Conservation (phyloP, 108 stramenopile species). For the Cyclotella baltica region DNA sequence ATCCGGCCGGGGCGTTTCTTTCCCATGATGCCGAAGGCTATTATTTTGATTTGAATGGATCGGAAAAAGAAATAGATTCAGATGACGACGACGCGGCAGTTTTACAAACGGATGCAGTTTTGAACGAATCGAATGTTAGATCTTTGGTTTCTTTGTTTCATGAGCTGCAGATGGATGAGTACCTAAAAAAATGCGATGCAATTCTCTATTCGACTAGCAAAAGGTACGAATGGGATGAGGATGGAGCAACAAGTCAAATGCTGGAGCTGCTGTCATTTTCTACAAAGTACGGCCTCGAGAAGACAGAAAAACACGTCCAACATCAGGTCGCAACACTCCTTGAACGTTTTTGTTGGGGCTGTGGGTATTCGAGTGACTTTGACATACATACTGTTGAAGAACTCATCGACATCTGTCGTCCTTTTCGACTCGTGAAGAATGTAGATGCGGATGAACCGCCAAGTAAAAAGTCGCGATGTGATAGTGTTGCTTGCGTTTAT, state of each 20-base stretch:
- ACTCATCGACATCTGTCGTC: neutral
- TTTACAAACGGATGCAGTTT: neutral
- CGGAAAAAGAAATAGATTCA: neutral
- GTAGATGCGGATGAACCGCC: neutral
- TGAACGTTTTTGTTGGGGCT: neutral
- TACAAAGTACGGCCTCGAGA: neutral
- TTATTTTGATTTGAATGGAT: neutral
- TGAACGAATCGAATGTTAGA: neutral
- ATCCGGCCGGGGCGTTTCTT: neutral
- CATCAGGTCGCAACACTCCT: neutral
- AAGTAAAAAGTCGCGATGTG: neutral
- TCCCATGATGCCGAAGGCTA: neutral
- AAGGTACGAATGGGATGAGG: neutral
- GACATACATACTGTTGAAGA: neutral
- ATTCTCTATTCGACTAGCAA: neutral
- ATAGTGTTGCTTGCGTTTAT: neutral
- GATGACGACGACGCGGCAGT: neutral
- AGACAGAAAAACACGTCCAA: neutral
- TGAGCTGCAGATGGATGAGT: neutral
- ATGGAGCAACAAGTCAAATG: neutral
- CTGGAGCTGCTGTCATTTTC: neutral
- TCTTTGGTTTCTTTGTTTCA: neutral
- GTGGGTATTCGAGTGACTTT: neutral
- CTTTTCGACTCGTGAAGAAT: neutral
- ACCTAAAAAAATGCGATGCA: neutral